phyloP scores from a whole-genome alignment of 1,284 basidiomycete genomes.

The Albatrellus sp. region DNA sequence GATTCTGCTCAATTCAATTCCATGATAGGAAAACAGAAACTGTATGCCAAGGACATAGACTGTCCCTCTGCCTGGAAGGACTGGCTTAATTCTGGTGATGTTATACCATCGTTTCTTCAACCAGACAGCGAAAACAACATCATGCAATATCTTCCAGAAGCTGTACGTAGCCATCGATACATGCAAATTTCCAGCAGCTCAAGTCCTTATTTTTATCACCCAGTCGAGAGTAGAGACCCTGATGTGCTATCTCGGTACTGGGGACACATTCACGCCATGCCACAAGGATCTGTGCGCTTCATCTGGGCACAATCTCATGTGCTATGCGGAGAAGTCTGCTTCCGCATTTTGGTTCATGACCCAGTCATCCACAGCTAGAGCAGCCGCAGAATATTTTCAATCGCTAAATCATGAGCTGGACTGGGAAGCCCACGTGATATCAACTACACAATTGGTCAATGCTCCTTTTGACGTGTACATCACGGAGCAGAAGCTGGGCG shows the following conservation, averaged over 20 bases:
- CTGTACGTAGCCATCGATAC: conserved; percentile 21
- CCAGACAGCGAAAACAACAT: conserved; percentile 41
- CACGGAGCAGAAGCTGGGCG: conserved; percentile 56
- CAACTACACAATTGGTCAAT: conserved; percentile 45
- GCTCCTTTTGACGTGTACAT: conserved; percentile 60
- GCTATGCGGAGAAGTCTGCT: conserved; percentile 52
- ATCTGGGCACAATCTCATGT: conserved; percentile 73
- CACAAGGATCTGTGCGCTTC: conserved; percentile 75
- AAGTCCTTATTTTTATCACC: neutral
- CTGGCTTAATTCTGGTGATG: conserved; percentile 34
- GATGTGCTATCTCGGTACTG: conserved; percentile 69
- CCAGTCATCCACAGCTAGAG: conserved; percentile 34
- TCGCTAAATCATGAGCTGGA: conserved; percentile 50
- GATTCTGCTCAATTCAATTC: neutral
- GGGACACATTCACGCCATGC: conserved; percentile 63
- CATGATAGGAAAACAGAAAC: conserved; percentile 37
- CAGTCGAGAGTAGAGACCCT: conserved; percentile 55
- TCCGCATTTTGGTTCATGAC: conserved; percentile 81
- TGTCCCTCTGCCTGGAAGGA: conserved; percentile 52
- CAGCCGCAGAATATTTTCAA: conserved; percentile 47
- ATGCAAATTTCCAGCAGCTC: neutral
- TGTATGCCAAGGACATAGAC: conserved; percentile 63
- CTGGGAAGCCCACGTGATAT: conserved; percentile 52
- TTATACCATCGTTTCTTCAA: conserved; percentile 37
- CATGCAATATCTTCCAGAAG: conserved; percentile 35